Evolutionary conservation across 2,329 filamentous ascomycete species (phyloP).

Genomic region (Aspergillus pseudonomiae): DNA sequence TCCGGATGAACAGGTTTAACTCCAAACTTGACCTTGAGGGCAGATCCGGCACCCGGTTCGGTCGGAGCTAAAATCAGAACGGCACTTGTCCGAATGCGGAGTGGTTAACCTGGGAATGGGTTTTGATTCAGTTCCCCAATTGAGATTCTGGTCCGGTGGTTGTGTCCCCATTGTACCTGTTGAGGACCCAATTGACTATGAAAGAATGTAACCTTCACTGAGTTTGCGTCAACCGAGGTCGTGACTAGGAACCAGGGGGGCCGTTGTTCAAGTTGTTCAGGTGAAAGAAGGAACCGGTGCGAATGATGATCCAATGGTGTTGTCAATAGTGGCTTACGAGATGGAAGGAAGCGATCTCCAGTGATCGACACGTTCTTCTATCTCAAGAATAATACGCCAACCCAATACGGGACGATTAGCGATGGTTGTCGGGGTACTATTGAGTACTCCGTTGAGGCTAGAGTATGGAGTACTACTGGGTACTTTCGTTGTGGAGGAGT

Average conservation of each 20-base stretch:
- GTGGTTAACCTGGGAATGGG: background rate
- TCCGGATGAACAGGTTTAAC: background rate
- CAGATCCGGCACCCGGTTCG: constrained; percentile 1
- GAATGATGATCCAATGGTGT: background rate
- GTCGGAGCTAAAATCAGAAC: background rate
- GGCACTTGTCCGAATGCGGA: background rate
- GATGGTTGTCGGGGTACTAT: background rate
- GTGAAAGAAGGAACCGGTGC: background rate
- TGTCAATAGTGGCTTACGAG: background rate
- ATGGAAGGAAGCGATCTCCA: background rate
- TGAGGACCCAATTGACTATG: background rate
- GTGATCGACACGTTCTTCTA: background rate
- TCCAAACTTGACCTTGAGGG: too few species aligned
- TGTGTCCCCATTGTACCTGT: background rate
- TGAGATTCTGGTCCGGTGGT: background rate
- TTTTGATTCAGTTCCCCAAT: background rate
- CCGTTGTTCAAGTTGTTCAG: background rate
- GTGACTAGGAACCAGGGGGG: constrained; percentile 1
- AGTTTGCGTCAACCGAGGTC: background rate
- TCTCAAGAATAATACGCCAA: background rate
- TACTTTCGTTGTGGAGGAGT: background rate
- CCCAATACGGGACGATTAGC: background rate
- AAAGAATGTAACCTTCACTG: background rate
- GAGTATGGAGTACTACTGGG: too few species aligned
- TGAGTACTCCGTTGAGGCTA: too few species aligned